phyloP scores from a whole-genome alignment of 805 yeast genomes.

The Metschnikowia amazonensis region DNA sequence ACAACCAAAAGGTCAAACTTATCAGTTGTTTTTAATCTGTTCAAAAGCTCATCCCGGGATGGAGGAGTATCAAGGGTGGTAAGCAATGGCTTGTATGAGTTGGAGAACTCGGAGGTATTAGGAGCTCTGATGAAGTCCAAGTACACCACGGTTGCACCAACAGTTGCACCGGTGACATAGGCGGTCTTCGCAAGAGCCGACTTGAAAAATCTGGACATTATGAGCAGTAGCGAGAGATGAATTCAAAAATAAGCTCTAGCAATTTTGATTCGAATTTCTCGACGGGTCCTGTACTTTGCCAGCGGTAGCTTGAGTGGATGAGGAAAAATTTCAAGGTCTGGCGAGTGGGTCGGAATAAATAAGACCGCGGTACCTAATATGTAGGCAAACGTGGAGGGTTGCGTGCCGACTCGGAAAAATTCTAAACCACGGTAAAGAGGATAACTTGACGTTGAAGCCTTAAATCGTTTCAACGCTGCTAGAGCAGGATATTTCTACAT shows the following conservation, averaged over 20 bases:
- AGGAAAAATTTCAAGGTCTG: slow-evolving; percentile 1
- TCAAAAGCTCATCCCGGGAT: slow-evolving; percentile 49
- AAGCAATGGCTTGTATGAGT: slow-evolving; percentile 42
- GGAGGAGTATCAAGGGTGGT: slow-evolving; percentile 51
- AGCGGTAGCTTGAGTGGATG: slow-evolving; percentile 1
- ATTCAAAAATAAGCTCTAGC: not conserved
- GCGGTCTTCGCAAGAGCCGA: slow-evolving; percentile 29
- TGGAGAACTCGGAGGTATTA: slow-evolving; percentile 20
- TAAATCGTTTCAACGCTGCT: not conserved
- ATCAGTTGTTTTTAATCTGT: slow-evolving; percentile 30
- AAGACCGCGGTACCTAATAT: slow-evolving; percentile 13
- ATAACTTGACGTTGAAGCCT: not conserved
- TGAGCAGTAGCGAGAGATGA: not conserved
- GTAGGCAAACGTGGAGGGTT: slow-evolving; percentile 15
- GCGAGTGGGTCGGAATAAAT: slow-evolving; percentile 12
- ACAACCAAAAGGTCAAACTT: slow-evolving; percentile 78
- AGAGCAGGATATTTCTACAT: not conserved
- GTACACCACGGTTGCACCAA: slow-evolving; percentile 37
- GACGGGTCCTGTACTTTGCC: not conserved
- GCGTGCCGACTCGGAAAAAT: slow-evolving; percentile 13
- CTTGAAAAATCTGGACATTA: slow-evolving; percentile 20
- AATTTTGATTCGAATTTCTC: not conserved
- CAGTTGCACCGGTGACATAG: slow-evolving; percentile 28
- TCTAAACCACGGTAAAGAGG: not conserved
- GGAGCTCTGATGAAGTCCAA: slow-evolving; percentile 40